Base-by-base conservation (phyloP, 768 basidiomycete genomes). In the Lactarius quietus region DNA sequence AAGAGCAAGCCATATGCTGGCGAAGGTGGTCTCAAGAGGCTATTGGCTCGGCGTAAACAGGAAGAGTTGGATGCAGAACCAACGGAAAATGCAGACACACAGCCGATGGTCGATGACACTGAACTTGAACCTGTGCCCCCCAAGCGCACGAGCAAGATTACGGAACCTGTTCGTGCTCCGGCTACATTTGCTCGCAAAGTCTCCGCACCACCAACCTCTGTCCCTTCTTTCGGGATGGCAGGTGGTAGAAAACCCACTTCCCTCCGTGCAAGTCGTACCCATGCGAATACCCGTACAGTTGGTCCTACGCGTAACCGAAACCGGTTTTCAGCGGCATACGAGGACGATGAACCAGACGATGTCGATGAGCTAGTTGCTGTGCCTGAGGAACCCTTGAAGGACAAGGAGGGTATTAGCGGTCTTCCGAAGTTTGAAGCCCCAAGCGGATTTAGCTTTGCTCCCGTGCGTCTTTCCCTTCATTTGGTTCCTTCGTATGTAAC, bases 21-120 rank as follows among this genome's bases (percentile, higher is more conserved):
- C 8, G 83, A 85, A 67, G 88, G 90, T 59, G 88, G 89, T 0
- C 86, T 90, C 82, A 90, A 88, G 79, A 92, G 87, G 71, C 76
- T 90, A 73, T 74, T 92, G 43, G 86, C 87, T 26, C 82, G 84
- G 68, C 78, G 86, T 57, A 83, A 82, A 71, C 76, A 79, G 67
- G 88, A 89, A 72, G 83, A 79, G 48, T 80, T 83, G 59, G 81
- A 83, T 64, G 82, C 77, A 77, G 55, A 71, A 69, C 48, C 72
- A 72, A 1, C 74, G 38, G 76, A 76, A 12, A 73, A 78, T 68
- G 63, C 62, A 5, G 72, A 73, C 29, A 73, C 73, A 35, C 74
- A 75, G 3, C 74, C 76, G 39, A 75, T 75, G 53, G 74, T 76
- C 52, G 74, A 72, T 48, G 74, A 72, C 8, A 73, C 71, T 28